Conservation (phyloP, 768 basidiomycete genomes). For the Naganishia onofrii region DNA sequence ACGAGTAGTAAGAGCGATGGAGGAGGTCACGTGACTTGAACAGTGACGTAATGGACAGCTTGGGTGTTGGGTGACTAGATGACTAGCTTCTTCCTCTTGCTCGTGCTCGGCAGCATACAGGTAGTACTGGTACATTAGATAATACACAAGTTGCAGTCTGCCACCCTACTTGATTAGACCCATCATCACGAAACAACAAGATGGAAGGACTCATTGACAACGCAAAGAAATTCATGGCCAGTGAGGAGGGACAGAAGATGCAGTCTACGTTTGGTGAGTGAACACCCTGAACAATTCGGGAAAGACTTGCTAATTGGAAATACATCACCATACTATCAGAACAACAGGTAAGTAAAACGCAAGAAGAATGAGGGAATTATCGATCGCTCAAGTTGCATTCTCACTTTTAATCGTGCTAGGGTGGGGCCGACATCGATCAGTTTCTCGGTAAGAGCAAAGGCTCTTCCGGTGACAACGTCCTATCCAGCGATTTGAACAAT, state of each 20-base stretch:
- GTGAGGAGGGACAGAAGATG: conserved; percentile 36
- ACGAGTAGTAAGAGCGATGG: too few relatives aligned
- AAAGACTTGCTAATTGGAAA: neutral
- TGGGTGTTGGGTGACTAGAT: neutral
- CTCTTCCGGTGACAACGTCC: conserved; percentile 18
- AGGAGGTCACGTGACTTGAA: neutral
- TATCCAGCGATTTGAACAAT: neutral
- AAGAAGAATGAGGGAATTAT: too few relatives aligned
- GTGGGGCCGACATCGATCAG: conserved; percentile 17
- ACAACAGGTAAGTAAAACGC: neutral
- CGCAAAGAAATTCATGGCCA: conserved; percentile 38
- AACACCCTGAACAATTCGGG: too few relatives aligned
- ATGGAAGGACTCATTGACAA: conserved; percentile 32
- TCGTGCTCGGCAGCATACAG: too few relatives aligned
- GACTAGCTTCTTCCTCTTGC: neutral
- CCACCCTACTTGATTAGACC: too few relatives aligned
- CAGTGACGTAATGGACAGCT: neutral
- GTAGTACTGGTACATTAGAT: too few relatives aligned
- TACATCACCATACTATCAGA: neutral
- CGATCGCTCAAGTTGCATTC: neutral
- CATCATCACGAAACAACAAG: too few relatives aligned
- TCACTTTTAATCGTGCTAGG: neutral
- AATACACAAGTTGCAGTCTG: too few relatives aligned
- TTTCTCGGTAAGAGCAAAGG: neutral
- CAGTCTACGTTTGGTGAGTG: conserved; percentile 33